phyloP scores from a whole-genome alignment of 2,329 filamentous ascomycete species.

The Pseudogymnoascus sp. region DNA sequence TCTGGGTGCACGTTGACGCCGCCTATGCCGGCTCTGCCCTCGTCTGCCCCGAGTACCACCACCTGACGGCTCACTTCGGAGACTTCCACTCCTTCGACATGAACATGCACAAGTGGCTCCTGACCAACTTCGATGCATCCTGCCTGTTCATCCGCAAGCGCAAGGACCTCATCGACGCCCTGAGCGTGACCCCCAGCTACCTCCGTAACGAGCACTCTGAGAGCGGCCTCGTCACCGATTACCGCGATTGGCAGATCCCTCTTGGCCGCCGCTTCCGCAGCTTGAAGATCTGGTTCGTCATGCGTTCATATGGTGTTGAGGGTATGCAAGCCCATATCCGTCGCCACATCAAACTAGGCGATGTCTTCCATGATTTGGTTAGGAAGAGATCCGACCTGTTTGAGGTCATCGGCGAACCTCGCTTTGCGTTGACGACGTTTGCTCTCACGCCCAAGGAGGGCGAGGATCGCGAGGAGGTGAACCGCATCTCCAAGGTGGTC shows the following conservation, averaged over 20 bases:
- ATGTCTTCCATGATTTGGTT: constrained; percentile 60
- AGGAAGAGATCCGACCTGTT: constrained; percentile 61
- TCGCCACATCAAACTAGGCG: constrained; percentile 60
- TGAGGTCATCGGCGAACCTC: constrained; percentile 63
- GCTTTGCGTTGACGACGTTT: constrained; percentile 75
- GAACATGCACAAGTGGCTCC: constrained; percentile 97
- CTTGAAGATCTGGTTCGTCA: constrained; percentile 92
- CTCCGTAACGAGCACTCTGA: constrained; percentile 76
- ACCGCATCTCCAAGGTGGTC: constrained; percentile 63
- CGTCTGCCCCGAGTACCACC: constrained; percentile 72
- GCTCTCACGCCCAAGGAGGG: constrained; percentile 44
- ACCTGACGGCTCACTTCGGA: constrained; percentile 53
- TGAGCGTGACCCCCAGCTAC: constrained; percentile 74
- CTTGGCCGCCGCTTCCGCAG: constrained; percentile 81
- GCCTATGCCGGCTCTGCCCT: constrained; percentile 87
- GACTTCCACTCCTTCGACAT: constrained; percentile 83
- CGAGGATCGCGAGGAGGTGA: constrained; percentile 45
- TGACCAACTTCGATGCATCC: constrained; percentile 85
- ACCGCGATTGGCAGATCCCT: constrained; percentile 95
- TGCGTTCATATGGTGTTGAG: constrained; percentile 71
- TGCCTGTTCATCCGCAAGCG: constrained; percentile 74
- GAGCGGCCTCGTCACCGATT: constrained; percentile 81
- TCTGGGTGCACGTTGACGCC: constrained; percentile 93
- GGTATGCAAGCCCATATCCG: constrained; percentile 70
- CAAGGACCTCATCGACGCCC: constrained; percentile 67